phyloP scores from a whole-genome alignment of 2,329 filamentous ascomycete genomes.

The Aspergillus sp. region DNA sequence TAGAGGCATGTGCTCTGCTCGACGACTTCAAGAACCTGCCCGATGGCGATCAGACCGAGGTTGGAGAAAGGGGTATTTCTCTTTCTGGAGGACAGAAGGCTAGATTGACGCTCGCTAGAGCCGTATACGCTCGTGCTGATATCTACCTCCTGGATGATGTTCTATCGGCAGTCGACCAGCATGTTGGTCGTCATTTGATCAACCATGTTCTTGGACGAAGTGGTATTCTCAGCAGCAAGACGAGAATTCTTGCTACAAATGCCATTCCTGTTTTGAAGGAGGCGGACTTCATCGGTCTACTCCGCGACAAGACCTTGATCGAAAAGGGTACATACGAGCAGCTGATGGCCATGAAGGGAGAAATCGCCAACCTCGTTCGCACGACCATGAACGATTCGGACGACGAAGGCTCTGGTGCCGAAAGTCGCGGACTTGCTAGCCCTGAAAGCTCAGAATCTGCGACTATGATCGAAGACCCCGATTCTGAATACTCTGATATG shows the following conservation, averaged over 20 bases:
- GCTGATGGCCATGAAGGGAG: conserved; percentile 88
- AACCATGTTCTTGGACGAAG: conserved; percentile 86
- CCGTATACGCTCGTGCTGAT: conserved; percentile 95
- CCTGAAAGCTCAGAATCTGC: conserved; percentile 67
- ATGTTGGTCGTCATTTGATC: conserved; percentile 92
- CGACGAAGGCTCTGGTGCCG: conserved; percentile 48
- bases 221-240: conserved; percentile 81
- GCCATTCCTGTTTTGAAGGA: conserved; percentile 87
- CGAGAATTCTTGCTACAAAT: conserved; percentile 90
- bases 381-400: conserved; percentile 58
- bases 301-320: conserved; percentile 78
- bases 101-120: conserved; percentile 83
- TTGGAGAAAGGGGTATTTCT: conserved; percentile 94
- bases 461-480: conserved; percentile 50
- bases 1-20: conserved; percentile 83
- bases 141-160: conserved; percentile 93
- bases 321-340: conserved; percentile 91
- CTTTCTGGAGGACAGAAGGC: conserved; percentile 96
- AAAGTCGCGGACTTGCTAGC: conserved; percentile 60
- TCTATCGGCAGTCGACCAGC: conserved; percentile 95
- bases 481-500: conserved; percentile 52
- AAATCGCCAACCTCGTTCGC: conserved; percentile 80
- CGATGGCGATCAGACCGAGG: conserved; percentile 94
- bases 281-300: conserved; percentile 81
- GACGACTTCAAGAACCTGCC: conserved; percentile 92